These are phyloP conservation scores for Moniliophthora roreri DNA, from an alignment of 1,284 basidiomycete genomes.

Conservation along the genomic window DNA sequence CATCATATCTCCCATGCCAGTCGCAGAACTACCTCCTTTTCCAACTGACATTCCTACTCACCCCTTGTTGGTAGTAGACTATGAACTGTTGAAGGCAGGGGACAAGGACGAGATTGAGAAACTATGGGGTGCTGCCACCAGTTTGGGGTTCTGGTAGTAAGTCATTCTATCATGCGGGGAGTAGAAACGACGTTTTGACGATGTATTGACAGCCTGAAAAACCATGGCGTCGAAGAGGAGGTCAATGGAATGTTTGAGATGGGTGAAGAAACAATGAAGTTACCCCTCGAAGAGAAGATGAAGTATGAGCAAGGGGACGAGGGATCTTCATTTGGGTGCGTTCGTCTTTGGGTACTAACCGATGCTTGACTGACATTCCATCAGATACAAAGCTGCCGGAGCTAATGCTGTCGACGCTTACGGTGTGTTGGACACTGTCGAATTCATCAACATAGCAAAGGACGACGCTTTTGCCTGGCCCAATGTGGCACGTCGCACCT, in stretches of 20 bases:
- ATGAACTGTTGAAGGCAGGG: conserved; percentile 28
- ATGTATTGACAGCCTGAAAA: conserved; percentile 30
- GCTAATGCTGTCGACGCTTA: conserved; percentile 62
- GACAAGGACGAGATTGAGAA: conserved; percentile 30
- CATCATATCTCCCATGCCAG: conserved; percentile 11
- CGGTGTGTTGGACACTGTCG: conserved; percentile 55
- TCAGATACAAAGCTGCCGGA: conserved; percentile 65
- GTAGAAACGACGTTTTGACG: neutral
- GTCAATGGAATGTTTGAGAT: conserved; percentile 48
- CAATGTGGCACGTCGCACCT: conserved; percentile 45
- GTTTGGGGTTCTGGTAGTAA: conserved; percentile 42
- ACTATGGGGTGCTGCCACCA: conserved; percentile 34
- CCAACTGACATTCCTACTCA: conserved; percentile 36
- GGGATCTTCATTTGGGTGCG: conserved; percentile 45
- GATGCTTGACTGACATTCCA: neutral
- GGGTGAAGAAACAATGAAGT: conserved; percentile 42
- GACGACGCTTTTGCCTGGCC: conserved; percentile 66
- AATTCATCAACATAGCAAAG: conserved; percentile 68
- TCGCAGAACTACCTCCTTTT: conserved; percentile 24
- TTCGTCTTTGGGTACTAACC: neutral
- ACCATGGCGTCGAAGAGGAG: conserved; percentile 43
- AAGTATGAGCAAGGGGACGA: conserved; percentile 50
- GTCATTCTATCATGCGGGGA: conserved; percentile 14
- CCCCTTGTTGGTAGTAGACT: conserved; percentile 39
- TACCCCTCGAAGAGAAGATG: conserved; percentile 49